Conservation (phyloP, 495 filamentous ascomycete genomes). For the Aspergillus hancockii region DNA sequence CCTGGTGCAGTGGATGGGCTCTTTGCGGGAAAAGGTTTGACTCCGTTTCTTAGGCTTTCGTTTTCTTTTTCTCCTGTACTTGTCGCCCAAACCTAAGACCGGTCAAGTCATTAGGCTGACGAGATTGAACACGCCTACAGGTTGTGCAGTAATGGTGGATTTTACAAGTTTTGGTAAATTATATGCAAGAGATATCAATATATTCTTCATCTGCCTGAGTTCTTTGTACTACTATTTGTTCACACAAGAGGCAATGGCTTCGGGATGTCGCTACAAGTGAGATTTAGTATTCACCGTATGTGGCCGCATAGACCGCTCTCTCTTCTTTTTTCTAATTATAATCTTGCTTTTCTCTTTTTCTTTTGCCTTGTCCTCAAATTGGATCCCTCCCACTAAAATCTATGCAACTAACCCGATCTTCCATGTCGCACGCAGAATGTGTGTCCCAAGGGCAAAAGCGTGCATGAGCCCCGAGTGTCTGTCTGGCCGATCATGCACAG, state of each 20-base stretch:
- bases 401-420: not conserved
- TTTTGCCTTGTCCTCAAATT: not conserved
- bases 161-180: slow-evolving; percentile 22
- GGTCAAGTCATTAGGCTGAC: slow-evolving; percentile 27
- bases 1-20: slow-evolving; percentile 88
- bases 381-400: not conserved
- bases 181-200: slow-evolving; percentile 28
- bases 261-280: not conserved
- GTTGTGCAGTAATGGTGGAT: slow-evolving; percentile 36
- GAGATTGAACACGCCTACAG: slow-evolving; percentile 27
- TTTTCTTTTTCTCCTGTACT: slow-evolving; percentile 9
- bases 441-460: not conserved
- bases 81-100: slow-evolving; percentile 13
- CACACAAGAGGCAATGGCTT: not conserved
- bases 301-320: not conserved
- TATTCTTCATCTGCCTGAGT: slow-evolving; percentile 7
- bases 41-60: slow-evolving; percentile 15
- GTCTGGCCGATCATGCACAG: slow-evolving; percentile 24
- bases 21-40: slow-evolving; percentile 93
- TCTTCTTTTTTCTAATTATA: not conserved
- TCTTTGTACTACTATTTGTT: slow-evolving; percentile 6
- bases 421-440: not conserved
- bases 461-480: slow-evolving; percentile 12
- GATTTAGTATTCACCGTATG: not conserved
- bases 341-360: slow-evolving; percentile 1